Conservation (phyloP, 2,329 filamentous ascomycete species). For the Colletotrichum endophyticum region DNA sequence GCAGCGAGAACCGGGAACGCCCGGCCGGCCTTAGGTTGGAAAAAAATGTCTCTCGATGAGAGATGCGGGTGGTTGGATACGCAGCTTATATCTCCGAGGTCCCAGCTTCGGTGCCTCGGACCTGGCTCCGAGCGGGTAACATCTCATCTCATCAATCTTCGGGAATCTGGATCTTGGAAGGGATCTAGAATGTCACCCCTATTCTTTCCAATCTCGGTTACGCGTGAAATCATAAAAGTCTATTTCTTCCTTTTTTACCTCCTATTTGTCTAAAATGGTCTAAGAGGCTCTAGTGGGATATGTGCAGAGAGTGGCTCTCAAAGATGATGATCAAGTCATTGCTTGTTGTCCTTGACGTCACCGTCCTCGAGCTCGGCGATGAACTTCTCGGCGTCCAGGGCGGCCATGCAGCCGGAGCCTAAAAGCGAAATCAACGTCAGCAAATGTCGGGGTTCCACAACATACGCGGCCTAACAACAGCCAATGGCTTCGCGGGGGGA, state of each 20-base stretch:
- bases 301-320: background rate
- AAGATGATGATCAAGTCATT: constrained; percentile 21
- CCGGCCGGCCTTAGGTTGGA: background rate
- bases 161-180: background rate
- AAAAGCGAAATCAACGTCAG: constrained; percentile 21
- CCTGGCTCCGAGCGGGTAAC: background rate
- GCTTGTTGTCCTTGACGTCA: constrained; percentile 18
- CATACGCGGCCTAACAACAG: background rate
- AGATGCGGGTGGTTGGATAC: background rate
- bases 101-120: constrained; percentile 1
- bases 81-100: background rate
- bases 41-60: background rate
- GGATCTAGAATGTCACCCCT: background rate
- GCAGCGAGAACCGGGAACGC: background rate
- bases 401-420: constrained; percentile 95
- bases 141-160: background rate
- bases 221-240: constrained; percentile 1
- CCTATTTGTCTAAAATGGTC: background rate
- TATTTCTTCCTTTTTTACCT: constrained; percentile 3
- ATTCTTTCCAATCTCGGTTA: background rate
- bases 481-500: background rate
- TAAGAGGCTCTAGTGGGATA: background rate
- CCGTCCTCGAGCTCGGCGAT: constrained; percentile 74
- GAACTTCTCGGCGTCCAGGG: constrained; percentile 94
- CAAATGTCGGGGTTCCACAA: background rate